Conservation (phyloP, 768 basidiomycete genomes). For the Tricholoma saponaceum region DNA sequence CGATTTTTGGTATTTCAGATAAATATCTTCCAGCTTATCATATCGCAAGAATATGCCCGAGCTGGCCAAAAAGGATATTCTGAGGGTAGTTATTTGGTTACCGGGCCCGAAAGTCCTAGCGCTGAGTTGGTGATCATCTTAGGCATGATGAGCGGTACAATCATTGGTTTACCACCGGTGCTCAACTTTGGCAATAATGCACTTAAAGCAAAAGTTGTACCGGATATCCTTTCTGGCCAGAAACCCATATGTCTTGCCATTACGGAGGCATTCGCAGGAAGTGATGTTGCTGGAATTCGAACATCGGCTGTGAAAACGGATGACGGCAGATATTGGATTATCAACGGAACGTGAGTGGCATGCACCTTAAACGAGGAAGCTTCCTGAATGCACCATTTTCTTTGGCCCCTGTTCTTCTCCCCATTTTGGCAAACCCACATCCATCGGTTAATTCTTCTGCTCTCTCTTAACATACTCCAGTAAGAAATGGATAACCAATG, state of each 20-base stretch:
- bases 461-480: conserved; percentile 19
- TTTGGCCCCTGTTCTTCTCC: conserved; percentile 6
- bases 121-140: background rate
- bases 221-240: conserved; percentile 65
- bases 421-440: background rate
- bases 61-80: conserved; percentile 72
- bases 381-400: conserved; percentile 1
- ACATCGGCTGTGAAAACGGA: conserved; percentile 73
- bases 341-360: conserved; percentile 54
- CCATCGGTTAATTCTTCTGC: background rate
- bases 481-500: conserved; percentile 87
- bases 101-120: background rate
- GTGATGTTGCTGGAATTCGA: conserved; percentile 72
- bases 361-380: conserved; percentile 2
- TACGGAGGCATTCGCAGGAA: conserved; percentile 84
- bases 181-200: conserved; percentile 74
- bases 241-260: conserved; percentile 85
- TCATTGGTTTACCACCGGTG: conserved; percentile 83
- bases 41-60: conserved; percentile 76
- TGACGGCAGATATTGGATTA: conserved; percentile 78
- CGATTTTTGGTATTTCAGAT: background rate
- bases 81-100: conserved; percentile 52
- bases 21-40: conserved; percentile 47
- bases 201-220: conserved; percentile 49
- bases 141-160: conserved; percentile 65